phyloP scores from a whole-genome alignment of 768 basidiomycete genomes.

The Coprinellus micaceus region DNA sequence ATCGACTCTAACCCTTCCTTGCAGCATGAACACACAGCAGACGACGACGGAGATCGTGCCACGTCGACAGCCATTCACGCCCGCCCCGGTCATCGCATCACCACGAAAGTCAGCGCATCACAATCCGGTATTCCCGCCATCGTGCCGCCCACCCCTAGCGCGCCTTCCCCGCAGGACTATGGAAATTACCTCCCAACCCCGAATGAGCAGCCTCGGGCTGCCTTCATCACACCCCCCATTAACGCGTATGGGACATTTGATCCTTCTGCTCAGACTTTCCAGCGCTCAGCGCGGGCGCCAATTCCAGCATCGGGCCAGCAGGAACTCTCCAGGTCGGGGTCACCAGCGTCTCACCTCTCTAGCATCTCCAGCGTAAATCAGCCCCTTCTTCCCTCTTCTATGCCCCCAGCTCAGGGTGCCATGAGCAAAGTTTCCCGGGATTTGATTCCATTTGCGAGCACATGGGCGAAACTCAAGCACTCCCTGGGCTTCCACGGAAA shows the following conservation, averaged over 20 bases:
- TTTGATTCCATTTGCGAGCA: conserved; percentile 38
- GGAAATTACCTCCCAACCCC: conserved; percentile 13
- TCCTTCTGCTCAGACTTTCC: conserved; percentile 20
- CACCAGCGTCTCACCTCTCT: conserved; percentile 17
- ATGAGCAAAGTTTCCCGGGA: conserved; percentile 31
- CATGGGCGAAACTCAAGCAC: conserved; percentile 21
- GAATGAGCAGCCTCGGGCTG: not conserved
- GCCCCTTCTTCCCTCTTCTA: conserved; percentile 39
- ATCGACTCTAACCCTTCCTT: not conserved
- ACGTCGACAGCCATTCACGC: conserved; percentile 23
- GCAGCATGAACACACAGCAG: conserved; percentile 33
- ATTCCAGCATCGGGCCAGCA: no score
- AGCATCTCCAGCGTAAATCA: conserved; percentile 23
- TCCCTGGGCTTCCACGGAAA: conserved; percentile 16
- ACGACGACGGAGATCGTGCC: conserved; percentile 13
- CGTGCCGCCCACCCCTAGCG: conserved; percentile 11
- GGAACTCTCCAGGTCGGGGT: not conserved
- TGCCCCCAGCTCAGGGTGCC: conserved; percentile 20
- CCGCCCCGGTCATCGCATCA: conserved; percentile 27
- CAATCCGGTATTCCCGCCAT: conserved; percentile 1
- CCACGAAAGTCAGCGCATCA: conserved; percentile 16
- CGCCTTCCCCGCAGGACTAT: not conserved
- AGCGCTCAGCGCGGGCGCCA: not conserved
- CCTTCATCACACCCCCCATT: conserved; percentile 40
- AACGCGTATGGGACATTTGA: conserved; percentile 51